Evolutionary conservation across 495 filamentous ascomycete genomes (phyloP), one percentile per base, ranked within the genome.

Genomic region (Talaromyces proteolyticus): DNA sequence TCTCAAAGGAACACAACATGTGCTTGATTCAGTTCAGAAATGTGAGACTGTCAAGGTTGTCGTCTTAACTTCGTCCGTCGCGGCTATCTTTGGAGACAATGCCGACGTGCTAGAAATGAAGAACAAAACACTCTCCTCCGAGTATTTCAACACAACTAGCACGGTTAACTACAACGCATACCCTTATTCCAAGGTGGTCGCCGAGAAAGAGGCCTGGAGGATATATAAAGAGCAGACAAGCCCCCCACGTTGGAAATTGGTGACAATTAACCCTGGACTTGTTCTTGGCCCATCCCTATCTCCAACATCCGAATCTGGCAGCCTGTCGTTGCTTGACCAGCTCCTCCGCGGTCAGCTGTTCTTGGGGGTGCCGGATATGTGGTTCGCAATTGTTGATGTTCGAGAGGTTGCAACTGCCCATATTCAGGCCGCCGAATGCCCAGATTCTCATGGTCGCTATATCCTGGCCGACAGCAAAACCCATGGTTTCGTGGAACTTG

Each of bases 131-230:
- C 42, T 59, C 14, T 50, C 57, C 20, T n/a, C 42, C 3, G 37
- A 54, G 0, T 59, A 59, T 43, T 59, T 53, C 41, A 59, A 59
- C 39, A 54, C 44, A 1, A 57, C 57, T 7, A 59, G 53, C 52
- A 38, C 53, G 2, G 45, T 53, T 1, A 39, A 38, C 2, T 17
- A 57, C 24, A 59, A 57, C 39, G 24, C 54, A 17, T 59, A 59
- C 18, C n/a, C 50, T 18, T 59, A 57, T 22, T 59, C 57, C 6
- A 59, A 59, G 20, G 44, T 49, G 2, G 26, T 57, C 11, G 57
- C 57, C 7, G 57, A 59, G 42, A 53, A 53, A 47, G 57, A 57
- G 24, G 57, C 50, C 11, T 59, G 57, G 57, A 57, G 45, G 43
- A 24, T 59, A 19, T 53, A 51, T 16, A 20, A 54, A 43, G 41